These are phyloP conservation scores for Ophiosphaerella narmari DNA, from an alignment of 2,329 filamentous ascomycete species.

Conservation along the genomic window DNA sequence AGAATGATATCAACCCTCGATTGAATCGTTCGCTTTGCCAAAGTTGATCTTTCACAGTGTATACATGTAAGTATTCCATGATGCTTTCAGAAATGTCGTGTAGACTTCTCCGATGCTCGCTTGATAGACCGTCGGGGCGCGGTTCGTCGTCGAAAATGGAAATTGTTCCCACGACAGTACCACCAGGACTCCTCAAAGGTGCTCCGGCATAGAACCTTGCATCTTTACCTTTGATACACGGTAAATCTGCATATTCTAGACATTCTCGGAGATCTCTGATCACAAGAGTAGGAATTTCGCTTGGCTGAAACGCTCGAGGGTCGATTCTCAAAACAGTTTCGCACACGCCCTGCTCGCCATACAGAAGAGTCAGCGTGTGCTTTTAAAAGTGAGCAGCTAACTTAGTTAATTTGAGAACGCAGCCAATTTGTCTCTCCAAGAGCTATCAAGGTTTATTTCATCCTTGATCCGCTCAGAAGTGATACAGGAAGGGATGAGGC, in stretches of 20 bases:
- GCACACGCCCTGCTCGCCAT: neutral
- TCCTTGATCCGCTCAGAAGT: neutral
- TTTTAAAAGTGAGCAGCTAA: neutral
- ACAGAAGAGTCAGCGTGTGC: neutral
- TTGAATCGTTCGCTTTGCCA: conserved; percentile 35
- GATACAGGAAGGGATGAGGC: neutral
- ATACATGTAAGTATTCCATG: conserved; percentile 31
- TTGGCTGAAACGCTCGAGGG: neutral
- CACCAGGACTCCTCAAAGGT: conserved; percentile 26
- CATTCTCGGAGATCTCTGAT: conserved; percentile 1
- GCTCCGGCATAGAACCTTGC: conserved; percentile 36
- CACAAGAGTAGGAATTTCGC: neutral
- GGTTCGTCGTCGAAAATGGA: conserved; percentile 30
- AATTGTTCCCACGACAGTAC: conserved; percentile 29
- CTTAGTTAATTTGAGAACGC: neutral
- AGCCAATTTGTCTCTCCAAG: too few relatives aligned
- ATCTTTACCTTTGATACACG: conserved; percentile 1
- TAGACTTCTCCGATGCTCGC: conserved; percentile 15
- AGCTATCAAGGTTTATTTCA: too few relatives aligned
- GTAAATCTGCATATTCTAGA: neutral
- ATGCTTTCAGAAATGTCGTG: conserved; percentile 34
- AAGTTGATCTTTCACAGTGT: conserved; percentile 31
- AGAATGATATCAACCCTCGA: conserved; percentile 38
- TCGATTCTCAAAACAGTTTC: conserved; percentile 2
- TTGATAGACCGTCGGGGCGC: conserved; percentile 15